phyloP scores from a whole-genome alignment of 306 rosid species.

The Benincasa hispida region DNA sequence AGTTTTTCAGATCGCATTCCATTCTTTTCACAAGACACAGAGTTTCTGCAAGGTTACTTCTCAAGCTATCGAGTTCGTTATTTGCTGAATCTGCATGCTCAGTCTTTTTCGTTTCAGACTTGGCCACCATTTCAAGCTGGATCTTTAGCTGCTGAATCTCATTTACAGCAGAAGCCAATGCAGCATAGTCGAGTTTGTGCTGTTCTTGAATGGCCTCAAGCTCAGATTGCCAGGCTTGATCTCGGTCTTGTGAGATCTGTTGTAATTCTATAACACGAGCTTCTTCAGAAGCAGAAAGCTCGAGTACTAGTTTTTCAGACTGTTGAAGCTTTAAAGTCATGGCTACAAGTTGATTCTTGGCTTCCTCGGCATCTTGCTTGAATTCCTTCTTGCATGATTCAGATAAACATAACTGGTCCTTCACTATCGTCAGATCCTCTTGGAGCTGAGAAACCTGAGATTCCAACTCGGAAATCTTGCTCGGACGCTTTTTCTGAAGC shows the following conservation, averaged over 20 bases:
- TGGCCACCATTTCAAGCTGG: slow-evolving; percentile 50
- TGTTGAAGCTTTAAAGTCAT: slow-evolving; percentile 56
- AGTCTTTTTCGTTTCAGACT: slow-evolving; percentile 32
- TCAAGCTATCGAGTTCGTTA: slow-evolving; percentile 50
- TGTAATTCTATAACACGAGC: slow-evolving; percentile 37
- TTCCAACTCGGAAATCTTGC: slow-evolving; percentile 76
- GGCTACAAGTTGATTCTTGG: slow-evolving; percentile 37
- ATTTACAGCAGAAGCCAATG: slow-evolving; percentile 44
- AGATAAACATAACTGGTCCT: slow-evolving; percentile 40
- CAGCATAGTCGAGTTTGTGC: slow-evolving; percentile 36
- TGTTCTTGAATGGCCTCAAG: slow-evolving; percentile 39
- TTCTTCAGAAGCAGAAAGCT: slow-evolving; percentile 43
- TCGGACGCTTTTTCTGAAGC: slow-evolving; percentile 68
- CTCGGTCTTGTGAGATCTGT: slow-evolving; percentile 33
- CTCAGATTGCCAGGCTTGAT: slow-evolving; percentile 37
- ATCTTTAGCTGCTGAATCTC: slow-evolving; percentile 59
- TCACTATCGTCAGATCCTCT: slow-evolving; percentile 56
- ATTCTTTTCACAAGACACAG: slow-evolving; percentile 48
- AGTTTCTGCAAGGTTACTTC: slow-evolving; percentile 48
- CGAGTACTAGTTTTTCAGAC: slow-evolving; percentile 45
- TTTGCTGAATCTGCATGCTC: slow-evolving; percentile 33
- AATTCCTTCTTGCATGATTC: slow-evolving; percentile 68
- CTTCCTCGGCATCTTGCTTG: slow-evolving; percentile 56
- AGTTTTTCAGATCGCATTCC: slow-evolving; percentile 37
- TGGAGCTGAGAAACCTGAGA: slow-evolving; percentile 68